Evolutionary conservation across 225 moss, liverwort and hornwort species (phyloP).

Genomic region (Polytrichum formosum): DNA sequence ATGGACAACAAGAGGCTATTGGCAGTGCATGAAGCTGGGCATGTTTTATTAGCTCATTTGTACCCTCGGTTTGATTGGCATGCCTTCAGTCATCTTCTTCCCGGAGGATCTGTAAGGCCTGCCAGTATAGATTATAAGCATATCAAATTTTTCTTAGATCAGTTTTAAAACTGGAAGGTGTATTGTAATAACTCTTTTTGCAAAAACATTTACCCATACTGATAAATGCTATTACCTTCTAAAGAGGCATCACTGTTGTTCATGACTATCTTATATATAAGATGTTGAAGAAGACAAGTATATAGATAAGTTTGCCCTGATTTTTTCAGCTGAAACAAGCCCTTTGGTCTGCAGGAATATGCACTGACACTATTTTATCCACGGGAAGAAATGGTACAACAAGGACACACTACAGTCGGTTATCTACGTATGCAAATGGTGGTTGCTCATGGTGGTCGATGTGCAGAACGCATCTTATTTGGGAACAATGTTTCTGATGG

Average conservation of each 20-base stretch:
- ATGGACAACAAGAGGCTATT: slow-evolving; percentile 66
- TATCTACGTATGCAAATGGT: slow-evolving; percentile 99
- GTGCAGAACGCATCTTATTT: slow-evolving; percentile 79
- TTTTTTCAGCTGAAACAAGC: too few species aligned
- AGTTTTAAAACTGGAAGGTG: too few species aligned
- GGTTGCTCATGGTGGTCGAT: slow-evolving; percentile 95
- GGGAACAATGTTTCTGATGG: slow-evolving; percentile 83
- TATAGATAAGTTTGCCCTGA: too few species aligned
- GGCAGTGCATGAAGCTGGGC: slow-evolving; percentile 96
- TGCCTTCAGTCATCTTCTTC: slow-evolving; percentile 93
- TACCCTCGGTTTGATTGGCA: slow-evolving; percentile 94
- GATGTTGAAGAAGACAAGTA: too few species aligned
- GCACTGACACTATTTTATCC: slow-evolving; percentile 91
- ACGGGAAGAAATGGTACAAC: slow-evolving; percentile 87
- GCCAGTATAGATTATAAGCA: too few species aligned
- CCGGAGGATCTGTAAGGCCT: slow-evolving; percentile 88
- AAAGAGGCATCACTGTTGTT: too few species aligned
- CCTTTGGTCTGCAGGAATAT: slow-evolving; percentile 53
- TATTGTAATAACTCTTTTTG: too few species aligned
- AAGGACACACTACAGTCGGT: slow-evolving; percentile 88
- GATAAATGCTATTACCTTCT: too few species aligned
- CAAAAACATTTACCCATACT: too few species aligned
- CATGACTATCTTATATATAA: too few species aligned
- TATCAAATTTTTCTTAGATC: neutral
- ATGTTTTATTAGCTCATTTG: slow-evolving; percentile 84